Conservation (phyloP, 169 alveolate genomes). For the Pseudocohnilembus persalinus region DNA sequence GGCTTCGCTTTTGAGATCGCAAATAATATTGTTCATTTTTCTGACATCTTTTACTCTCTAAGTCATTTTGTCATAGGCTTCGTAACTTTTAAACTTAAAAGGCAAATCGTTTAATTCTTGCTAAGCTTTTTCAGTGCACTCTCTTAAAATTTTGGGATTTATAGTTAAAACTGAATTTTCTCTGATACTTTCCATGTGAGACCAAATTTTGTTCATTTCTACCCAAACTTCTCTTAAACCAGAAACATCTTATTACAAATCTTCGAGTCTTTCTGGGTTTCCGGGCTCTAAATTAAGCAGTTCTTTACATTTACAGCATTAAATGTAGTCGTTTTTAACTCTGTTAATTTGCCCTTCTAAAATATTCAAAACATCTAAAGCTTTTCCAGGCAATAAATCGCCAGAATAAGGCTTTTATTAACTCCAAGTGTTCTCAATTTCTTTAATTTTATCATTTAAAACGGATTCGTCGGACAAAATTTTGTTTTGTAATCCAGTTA, state of each 20-base stretch:
- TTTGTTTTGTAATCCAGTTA: constrained; percentile 70
- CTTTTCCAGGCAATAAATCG: constrained; percentile 68
- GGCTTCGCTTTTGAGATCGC: constrained; percentile 94
- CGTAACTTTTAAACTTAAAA: constrained; percentile 87
- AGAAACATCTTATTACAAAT: constrained; percentile 84
- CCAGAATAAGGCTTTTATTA: constrained; percentile 76
- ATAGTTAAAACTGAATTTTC: constrained; percentile 86
- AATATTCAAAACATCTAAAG: constrained; percentile 64
- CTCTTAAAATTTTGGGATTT: constrained; percentile 85
- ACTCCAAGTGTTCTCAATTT: constrained; percentile 82
- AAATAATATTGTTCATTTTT: constrained; percentile 69
- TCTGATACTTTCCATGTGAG: constrained; percentile 72
- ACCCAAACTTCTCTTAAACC: constrained; percentile 91
- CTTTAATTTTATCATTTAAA: constrained; percentile 71
- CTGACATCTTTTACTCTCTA: constrained; percentile 59
- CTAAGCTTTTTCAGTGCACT: constrained; percentile 84
- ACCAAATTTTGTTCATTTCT: constrained; percentile 84
- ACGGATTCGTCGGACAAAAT: constrained; percentile 72
- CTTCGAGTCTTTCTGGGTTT: constrained; percentile 83
- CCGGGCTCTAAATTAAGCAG: constrained; percentile 82
- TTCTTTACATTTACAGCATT: constrained; percentile 85
- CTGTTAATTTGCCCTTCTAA: constrained; percentile 56
- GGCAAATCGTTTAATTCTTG: constrained; percentile 87
- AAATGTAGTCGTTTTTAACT: constrained; percentile 68
- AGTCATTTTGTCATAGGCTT: constrained; percentile 92